phyloP scores from a whole-genome alignment of 495 filamentous ascomycete species.

The Talaromyces ruber region DNA sequence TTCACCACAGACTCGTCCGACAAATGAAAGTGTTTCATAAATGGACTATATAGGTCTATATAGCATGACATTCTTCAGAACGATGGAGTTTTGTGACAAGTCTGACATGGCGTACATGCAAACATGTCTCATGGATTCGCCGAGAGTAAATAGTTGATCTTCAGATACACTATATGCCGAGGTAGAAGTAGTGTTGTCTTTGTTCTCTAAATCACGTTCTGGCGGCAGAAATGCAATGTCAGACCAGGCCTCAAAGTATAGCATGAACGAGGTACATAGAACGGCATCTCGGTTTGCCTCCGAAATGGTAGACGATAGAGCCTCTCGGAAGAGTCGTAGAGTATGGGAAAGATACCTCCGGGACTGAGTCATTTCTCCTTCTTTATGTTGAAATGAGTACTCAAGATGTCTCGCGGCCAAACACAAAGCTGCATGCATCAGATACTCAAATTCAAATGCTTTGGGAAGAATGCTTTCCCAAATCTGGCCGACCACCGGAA shows the following conservation, averaged over 20 bases:
- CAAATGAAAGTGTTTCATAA: not conserved
- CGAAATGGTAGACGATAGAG: not conserved
- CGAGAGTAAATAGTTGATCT: not conserved
- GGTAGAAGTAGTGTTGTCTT: not conserved
- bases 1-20: not conserved
- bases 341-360: not conserved
- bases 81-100: not conserved
- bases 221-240: not conserved
- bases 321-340: not conserved
- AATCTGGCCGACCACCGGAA: not conserved
- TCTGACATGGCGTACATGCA: not conserved
- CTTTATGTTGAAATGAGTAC: not conserved
- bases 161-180: not conserved
- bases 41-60: not conserved
- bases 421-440: constrained; percentile 2
- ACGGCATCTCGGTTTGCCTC: not conserved
- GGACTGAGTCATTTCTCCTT: not conserved
- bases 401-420: not conserved
- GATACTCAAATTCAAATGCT: constrained; percentile 1
- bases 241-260: constrained; percentile 1
- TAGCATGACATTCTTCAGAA: not conserved
- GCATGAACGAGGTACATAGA: not conserved
- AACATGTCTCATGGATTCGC: not conserved
- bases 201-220: not conserved
- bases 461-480: not conserved